A percentile compares a stretch with the other conserved stretches of the same genome.
Evolutionary conservation across 106 monocot genomes (phyloP).

Genomic region (Dendrobium officinale): DNA sequence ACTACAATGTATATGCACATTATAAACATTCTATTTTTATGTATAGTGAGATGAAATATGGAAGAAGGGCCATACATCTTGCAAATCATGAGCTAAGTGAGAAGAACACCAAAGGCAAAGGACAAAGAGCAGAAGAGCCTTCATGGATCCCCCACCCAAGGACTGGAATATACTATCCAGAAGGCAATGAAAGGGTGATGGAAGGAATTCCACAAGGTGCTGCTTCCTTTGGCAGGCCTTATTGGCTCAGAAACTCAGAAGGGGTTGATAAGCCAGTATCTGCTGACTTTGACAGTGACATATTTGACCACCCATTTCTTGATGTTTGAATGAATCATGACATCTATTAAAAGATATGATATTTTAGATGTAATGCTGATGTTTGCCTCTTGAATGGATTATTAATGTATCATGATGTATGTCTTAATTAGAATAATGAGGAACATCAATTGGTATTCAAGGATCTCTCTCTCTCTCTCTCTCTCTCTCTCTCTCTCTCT

Average conservation of each 20-base stretch:
- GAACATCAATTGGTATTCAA: neutral
- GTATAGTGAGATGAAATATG: neutral
- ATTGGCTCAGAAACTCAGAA: constrained; percentile 43
- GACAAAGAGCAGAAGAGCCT: neutral
- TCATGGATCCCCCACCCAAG: constrained; percentile 49
- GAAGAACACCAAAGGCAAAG: neutral
- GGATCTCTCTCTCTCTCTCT: neutral
- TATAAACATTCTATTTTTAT: neutral
- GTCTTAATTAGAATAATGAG: neutral
- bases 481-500: too few relatives aligned
- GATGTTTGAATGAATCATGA: neutral
- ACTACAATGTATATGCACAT: too few relatives aligned
- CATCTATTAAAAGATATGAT: neutral
- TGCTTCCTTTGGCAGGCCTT: constrained; percentile 15
- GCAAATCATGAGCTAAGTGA: neutral
- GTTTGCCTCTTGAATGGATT: neutral
- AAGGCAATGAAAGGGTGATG: constrained; percentile 59
- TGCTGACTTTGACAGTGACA: neutral
- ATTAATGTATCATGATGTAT: neutral
- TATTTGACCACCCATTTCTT: constrained; percentile 25
- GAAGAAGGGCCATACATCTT: neutral
- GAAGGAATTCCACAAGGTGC: constrained; percentile 34
- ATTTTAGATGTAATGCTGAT: neutral
- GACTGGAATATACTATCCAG: constrained; percentile 67
- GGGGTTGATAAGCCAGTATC: constrained; percentile 19